Evolutionary conservation across 2,329 filamentous ascomycete species (phyloP).

Genomic region (Epichloe gansuensis): DNA sequence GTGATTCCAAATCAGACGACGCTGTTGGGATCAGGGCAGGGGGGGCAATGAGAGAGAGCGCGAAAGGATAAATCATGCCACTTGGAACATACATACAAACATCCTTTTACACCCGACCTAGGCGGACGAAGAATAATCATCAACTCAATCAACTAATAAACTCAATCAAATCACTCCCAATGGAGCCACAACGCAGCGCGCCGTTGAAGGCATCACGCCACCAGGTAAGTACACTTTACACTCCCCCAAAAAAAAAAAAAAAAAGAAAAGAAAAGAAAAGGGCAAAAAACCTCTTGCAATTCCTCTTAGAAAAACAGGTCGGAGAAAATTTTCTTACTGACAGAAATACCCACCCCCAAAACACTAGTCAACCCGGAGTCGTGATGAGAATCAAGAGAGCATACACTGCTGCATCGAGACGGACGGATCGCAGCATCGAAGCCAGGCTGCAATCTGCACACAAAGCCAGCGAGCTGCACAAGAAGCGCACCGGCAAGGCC

Average conservation of each 20-base stretch:
- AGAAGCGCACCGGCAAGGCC: constrained; percentile 70
- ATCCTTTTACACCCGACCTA: too few relatives aligned
- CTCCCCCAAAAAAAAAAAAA: background rate
- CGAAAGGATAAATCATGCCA: too few relatives aligned
- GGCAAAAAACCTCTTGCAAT: background rate
- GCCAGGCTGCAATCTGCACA: constrained; percentile 78
- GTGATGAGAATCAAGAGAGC: constrained; percentile 74
- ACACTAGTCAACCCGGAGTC: background rate
- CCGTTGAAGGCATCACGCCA: background rate
- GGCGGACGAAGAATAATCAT: too few relatives aligned
- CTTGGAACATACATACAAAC: too few relatives aligned
- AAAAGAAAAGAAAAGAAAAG: background rate
- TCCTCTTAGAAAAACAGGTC: too few relatives aligned
- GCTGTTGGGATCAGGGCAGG: background rate
- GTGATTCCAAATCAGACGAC: background rate
- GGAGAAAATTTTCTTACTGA: too few relatives aligned
- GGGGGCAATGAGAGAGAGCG: too few relatives aligned
- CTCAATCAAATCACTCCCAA: background rate
- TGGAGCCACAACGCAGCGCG: background rate
- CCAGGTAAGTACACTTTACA: background rate
- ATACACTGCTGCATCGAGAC: constrained; percentile 81
- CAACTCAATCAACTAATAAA: too few relatives aligned
- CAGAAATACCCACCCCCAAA: too few relatives aligned
- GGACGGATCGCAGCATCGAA: constrained; percentile 77
- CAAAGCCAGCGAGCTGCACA: constrained; percentile 84